Percentiles rank a stretch among this genome's conserved stretches.
Conservation (phyloP, 306 rosid species). For the Fagus crenata region DNA sequence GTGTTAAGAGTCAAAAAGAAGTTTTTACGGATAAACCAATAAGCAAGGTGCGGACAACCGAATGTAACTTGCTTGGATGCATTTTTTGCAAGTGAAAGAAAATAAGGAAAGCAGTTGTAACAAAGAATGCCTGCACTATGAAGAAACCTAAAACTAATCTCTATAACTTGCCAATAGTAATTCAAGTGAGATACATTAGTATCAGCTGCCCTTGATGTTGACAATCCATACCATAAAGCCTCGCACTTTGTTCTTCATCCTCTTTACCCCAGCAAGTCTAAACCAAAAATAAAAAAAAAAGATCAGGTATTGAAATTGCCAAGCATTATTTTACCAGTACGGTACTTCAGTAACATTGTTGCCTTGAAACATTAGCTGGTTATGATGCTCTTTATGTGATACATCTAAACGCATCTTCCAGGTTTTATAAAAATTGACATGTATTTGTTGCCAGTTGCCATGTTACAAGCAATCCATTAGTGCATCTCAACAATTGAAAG, state of each 20-base stretch:
- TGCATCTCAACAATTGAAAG: slow-evolving; percentile 12
- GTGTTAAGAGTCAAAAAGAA: slow-evolving; percentile 24
- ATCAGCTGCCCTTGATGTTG: slow-evolving; percentile 29
- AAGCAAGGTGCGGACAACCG: slow-evolving; percentile 8
- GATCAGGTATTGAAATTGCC: slow-evolving; percentile 28
- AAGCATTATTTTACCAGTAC: neutral
- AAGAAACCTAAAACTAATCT: slow-evolving; percentile 31
- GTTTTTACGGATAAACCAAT: slow-evolving; percentile 5
- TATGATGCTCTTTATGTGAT: neutral
- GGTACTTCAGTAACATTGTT: neutral
- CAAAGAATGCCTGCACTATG: slow-evolving; percentile 27
- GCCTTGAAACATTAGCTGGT: neutral
- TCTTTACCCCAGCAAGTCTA: slow-evolving; percentile 24
- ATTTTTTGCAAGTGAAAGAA: slow-evolving; percentile 24
- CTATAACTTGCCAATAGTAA: slow-evolving; percentile 29
- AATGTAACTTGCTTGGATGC: slow-evolving; percentile 19
- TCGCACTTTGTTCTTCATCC: slow-evolving; percentile 23
- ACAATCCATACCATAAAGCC: slow-evolving; percentile 18
- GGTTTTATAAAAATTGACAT: neutral
- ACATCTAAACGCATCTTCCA: neutral
- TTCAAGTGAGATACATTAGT: slow-evolving; percentile 18
- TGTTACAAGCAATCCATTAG: slow-evolving; percentile 1
- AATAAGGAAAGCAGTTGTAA: slow-evolving; percentile 6
- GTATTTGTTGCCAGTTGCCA: neutral
- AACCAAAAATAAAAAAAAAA: slow-evolving; percentile 28